phyloP scores from a whole-genome alignment of 2,329 filamentous ascomycete genomes.

The Fonsecaea nubica region DNA sequence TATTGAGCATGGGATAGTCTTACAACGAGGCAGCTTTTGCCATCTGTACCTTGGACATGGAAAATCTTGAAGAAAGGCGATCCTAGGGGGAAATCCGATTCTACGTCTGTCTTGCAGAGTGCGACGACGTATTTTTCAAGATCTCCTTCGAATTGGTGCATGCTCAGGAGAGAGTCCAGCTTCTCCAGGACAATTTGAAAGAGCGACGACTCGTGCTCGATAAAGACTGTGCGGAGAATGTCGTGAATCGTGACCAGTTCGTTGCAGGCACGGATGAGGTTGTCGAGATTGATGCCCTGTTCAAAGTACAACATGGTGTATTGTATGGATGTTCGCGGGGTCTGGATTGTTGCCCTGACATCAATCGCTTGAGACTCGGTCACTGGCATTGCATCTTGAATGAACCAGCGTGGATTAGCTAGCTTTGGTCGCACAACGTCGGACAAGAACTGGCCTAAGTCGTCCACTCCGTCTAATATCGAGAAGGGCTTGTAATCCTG shows the following conservation, averaged over 20 bases:
- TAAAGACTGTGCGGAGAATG: conserved; percentile 70
- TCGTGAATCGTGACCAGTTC: conserved; percentile 67
- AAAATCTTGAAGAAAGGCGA: conserved; percentile 68
- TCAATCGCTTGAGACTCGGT: conserved; percentile 66
- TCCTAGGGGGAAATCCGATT: conserved; percentile 63
- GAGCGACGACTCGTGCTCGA: conserved; percentile 58
- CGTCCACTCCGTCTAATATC: conserved; percentile 53
- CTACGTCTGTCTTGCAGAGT: conserved; percentile 63
- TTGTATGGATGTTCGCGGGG: conserved; percentile 66
- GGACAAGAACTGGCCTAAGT: conserved; percentile 52
- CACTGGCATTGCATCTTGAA: conserved; percentile 64
- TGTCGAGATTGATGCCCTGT: conserved; percentile 55
- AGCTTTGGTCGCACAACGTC: conserved; percentile 60
- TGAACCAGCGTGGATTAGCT: conserved; percentile 57
- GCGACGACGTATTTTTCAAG: conserved; percentile 58
- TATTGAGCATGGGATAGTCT: conserved; percentile 73
- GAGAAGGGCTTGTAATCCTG: conserved; percentile 58
- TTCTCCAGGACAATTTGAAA: conserved; percentile 65
- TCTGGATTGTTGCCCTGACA: conserved; percentile 62
- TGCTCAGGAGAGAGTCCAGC: conserved; percentile 59
- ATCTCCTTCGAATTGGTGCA: conserved; percentile 59
- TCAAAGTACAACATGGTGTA: conserved; percentile 71
- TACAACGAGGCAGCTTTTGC: conserved; percentile 56
- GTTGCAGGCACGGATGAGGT: conserved; percentile 53
- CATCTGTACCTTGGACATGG: conserved; percentile 52